Evolutionary conservation across 257 asterid genomes (phyloP).

Genomic region (Plectranthus barbatus): DNA sequence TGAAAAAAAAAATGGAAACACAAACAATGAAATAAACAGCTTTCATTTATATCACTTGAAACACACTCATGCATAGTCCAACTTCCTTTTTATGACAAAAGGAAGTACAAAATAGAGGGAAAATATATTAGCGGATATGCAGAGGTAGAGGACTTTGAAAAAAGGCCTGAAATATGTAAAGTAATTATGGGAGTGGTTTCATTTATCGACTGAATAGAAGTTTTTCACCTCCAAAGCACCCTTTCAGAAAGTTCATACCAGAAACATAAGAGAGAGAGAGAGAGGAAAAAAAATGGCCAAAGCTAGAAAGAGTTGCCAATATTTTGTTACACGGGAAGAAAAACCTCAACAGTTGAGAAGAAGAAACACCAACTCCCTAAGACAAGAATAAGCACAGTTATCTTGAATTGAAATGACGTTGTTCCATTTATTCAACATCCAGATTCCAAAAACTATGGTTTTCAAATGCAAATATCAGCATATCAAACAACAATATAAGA

Average conservation of each 20-base stretch:
- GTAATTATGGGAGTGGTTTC: neutral
- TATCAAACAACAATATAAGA: neutral
- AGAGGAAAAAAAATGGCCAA: neutral
- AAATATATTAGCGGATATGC: neutral
- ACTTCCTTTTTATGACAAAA: neutral
- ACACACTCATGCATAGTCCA: conserved; percentile 2
- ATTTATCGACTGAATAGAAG: neutral
- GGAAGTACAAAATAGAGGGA: neutral
- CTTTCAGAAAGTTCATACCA: too few relatives aligned
- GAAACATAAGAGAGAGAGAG: neutral
- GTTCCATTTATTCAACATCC: neutral
- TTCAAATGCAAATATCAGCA: conserved; percentile 13
- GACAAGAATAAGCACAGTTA: neutral
- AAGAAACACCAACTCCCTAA: neutral
- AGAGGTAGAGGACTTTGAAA: neutral
- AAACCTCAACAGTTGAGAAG: neutral
- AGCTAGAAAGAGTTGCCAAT: neutral
- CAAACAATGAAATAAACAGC: conserved; percentile 4
- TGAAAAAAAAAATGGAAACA: neutral
- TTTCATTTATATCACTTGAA: neutral
- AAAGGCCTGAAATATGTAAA: neutral
- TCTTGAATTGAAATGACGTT: neutral
- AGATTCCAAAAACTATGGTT: conserved; percentile 1
- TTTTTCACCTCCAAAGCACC: neutral
- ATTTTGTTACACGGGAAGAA: neutral